Base-by-base conservation (phyloP, 352 stramenopile genomes). In the Pythium vanterpoolii region DNA sequence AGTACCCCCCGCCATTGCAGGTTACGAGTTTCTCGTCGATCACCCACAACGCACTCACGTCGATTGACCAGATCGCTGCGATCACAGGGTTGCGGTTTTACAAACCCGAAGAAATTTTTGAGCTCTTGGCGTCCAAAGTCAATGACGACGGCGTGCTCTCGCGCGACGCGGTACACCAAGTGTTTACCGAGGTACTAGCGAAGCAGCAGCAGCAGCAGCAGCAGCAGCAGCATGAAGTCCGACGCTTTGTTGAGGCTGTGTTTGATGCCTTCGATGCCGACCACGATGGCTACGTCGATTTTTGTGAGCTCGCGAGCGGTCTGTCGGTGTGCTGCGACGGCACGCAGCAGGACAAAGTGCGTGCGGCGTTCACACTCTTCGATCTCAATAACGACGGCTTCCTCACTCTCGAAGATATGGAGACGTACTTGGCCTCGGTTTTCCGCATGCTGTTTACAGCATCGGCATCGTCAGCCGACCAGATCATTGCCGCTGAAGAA, bases 381-480 rank as follows among this genome's bases (percentile, higher is more conserved):
- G 89, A 97, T 56, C 78, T 95, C 56, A 90, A 96, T 53, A 77
- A 89, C 58, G 87, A 97, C 34, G 85, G 86, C 0, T 93, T 79
- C 57, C 93, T 96, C 51, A 85, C 80, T 10, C 62, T 63, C 8
- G 72, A 88, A 40, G 87, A 96, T 62, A 93, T 96, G 76, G 76
- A 90, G 64, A 95, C 79, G 46, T 96, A 96, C 45, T 62, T 96
- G 40, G 64, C 79, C 10, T 94, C 83, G 1, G 86, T 96, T 1
- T 96, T 93, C 43, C 78, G 79, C 27, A 87, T 94, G 38, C 66
- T 96, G 24, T 94, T 89, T 52, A 83, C 80, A 36, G 85, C 34
- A 5, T 42, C 73, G n/a, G n/a, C n/a, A 18, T 90, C 77, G 36
- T 68, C 59, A 2, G 72, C 66, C 5, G 33, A 60, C 18, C 19